These are phyloP conservation scores for Herpetomonas samuelpessoai DNA, from an alignment of 208 protist genomes.

Conservation along the genomic window DNA sequence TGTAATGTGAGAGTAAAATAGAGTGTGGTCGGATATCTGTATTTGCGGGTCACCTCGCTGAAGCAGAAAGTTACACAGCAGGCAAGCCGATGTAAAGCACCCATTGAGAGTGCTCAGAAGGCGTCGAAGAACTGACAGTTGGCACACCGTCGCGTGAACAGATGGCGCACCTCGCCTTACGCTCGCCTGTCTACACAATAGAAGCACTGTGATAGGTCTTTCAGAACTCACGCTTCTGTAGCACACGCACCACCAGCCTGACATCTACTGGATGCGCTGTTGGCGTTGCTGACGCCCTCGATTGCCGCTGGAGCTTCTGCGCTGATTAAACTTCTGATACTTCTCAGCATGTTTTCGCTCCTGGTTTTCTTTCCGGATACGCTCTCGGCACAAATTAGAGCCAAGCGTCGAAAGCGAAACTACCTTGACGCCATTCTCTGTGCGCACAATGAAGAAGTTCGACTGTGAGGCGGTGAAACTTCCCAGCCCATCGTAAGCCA, in stretches of 20 bases:
- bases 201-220: no score
- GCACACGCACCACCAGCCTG: neutral
- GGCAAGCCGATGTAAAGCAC: no score
- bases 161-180: no score
- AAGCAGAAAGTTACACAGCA: no score
- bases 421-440: conserved; percentile 56
- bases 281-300: conserved; percentile 16
- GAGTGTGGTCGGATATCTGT: no score
- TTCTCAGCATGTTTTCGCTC: conserved; percentile 22
- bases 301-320: conserved; percentile 13
- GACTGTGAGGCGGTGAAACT: conserved; percentile 47
- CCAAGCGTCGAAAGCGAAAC: conserved; percentile 62
- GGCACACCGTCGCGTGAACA: no score
- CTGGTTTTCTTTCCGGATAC: conserved; percentile 34
- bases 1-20: no score
- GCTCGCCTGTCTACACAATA: no score
- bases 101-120: no score
- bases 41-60: no score
- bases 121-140: no score
- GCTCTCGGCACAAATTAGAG: conserved; percentile 29
- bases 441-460: conserved; percentile 75
- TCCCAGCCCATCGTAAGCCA: conserved; percentile 52
- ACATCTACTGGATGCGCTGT: conserved; percentile 5
- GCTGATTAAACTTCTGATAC: conserved; percentile 11
- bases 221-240: no score